Evolutionary conservation across 2,329 filamentous ascomycete species (phyloP), one percentile per base, ranked within the genome.

Genomic region (Aspergillus proliferans): DNA sequence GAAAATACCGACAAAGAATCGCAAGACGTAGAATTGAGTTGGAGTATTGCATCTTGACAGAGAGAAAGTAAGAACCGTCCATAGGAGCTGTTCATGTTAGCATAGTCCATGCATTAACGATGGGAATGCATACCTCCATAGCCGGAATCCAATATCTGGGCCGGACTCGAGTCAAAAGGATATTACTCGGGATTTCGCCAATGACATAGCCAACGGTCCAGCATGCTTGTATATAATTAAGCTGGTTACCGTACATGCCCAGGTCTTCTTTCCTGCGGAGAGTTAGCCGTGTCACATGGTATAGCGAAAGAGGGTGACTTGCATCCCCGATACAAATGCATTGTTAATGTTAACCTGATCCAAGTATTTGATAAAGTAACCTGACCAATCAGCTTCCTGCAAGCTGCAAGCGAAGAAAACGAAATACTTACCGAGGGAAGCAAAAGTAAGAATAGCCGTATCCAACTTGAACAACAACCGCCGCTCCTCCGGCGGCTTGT

Each of bases 141-240:
- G 67, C 60, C 1, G 75, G 76, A 45, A 78, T 73, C 73, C 74
- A 78, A 45, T 72, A 69, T 12, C 68, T 66, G 2, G 76, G 75
- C 7, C 70, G 68, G 12, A 78, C 58, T 8, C 71, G 68, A 1
- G 76, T 80, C 4, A 81, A 62, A 6, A 79, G 64, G 8, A 81
- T 67, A 49, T 80, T 79, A 42, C 69, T 74, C 1, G 76, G 76
- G 10, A 79, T 70, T 48, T 78, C 67, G 3, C 74, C 75, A 44
- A 84, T 69, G 0, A 81, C 76, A 54, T 85, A 85, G 7, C 82
- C 82, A 0, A 80, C 73, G 0, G 78, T 83, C 71, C 81, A 85
- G 24, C 73, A 75, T 0, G 79, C 76, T 45, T 80, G 70, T 65
- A 78, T 76, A 47, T 76, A 76, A 46, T 82, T 81, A 28, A 82